phyloP scores from a whole-genome alignment of 352 stramenopile genomes.

The Thalassiosira livingstoniorum region DNA sequence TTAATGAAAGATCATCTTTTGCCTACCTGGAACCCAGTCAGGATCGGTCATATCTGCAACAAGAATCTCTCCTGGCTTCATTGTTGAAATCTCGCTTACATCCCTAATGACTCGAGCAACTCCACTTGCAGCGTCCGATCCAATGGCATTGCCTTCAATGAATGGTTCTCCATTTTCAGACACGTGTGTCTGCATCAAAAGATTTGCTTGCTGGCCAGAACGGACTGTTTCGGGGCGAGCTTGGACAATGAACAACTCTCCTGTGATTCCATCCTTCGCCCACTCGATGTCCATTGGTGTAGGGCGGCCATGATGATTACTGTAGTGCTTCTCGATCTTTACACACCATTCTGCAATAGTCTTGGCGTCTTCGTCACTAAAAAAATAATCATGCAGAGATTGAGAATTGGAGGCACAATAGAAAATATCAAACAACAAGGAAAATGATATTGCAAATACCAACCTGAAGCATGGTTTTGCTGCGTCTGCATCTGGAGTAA shows the following conservation, averaged over 20 bases:
- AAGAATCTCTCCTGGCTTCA: conserved; percentile 53
- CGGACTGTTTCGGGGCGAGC: conserved; percentile 59
- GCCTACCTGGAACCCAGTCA: conserved; percentile 59
- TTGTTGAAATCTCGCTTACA: conserved; percentile 49
- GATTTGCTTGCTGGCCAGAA: conserved; percentile 37
- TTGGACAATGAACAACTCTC: conserved; percentile 61
- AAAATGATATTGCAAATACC: too few species aligned
- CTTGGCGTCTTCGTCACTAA: conserved; percentile 53
- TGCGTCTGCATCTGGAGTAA: conserved; percentile 41
- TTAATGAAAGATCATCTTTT: neutral
- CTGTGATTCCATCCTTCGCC: conserved; percentile 60
- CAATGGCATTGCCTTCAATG: conserved; percentile 51
- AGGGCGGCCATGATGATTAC: conserved; percentile 37
- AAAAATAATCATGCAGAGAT: too few species aligned
- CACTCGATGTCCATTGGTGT: conserved; percentile 70
- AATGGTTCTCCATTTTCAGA: conserved; percentile 33
- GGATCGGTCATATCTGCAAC: conserved; percentile 60
- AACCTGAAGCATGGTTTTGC: conserved; percentile 45
- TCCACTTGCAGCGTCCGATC: conserved; percentile 43
- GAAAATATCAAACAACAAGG: too few species aligned
- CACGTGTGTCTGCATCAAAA: conserved; percentile 47
- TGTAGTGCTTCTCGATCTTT: conserved; percentile 62
- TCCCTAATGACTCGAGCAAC: conserved; percentile 49
- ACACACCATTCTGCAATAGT: conserved; percentile 53
- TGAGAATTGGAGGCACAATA: too few species aligned